A percentile compares a stretch with the other conserved stretches of the same genome.
These are phyloP conservation scores for Pueraria montana DNA, from an alignment of 306 rosid genomes.

Conservation along the genomic window DNA sequence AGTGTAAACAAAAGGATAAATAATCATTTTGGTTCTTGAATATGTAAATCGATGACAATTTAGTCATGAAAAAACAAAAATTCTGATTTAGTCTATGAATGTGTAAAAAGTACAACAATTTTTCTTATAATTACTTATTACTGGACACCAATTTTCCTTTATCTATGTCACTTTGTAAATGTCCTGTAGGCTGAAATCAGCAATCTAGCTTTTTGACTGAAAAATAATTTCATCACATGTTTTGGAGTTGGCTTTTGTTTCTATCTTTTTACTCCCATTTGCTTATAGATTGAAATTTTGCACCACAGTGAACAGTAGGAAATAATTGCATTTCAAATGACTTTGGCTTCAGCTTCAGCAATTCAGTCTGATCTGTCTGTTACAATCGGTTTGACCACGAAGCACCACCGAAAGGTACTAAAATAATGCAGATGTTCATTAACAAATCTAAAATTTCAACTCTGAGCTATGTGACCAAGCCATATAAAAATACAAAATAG, in stretches of 20 bases:
- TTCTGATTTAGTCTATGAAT: too few relatives aligned
- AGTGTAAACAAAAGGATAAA: too few relatives aligned
- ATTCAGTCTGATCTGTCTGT: conserved; percentile 37
- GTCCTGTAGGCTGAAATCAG: conserved; percentile 4
- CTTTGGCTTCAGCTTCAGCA: conserved; percentile 10
- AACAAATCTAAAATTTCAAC: conserved; percentile 9
- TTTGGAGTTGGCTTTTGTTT: background rate
- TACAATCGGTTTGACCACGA: conserved; percentile 41
- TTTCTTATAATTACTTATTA: background rate
- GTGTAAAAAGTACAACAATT: too few relatives aligned
- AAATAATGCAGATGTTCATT: background rate
- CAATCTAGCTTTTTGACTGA: conserved; percentile 29
- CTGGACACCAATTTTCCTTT: background rate
- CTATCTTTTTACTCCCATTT: background rate
- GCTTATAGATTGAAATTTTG: conserved; percentile 23
- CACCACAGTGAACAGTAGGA: conserved; percentile 20
- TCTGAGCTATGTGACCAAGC: background rate
- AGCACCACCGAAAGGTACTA: conserved; percentile 56
- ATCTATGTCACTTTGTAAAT: background rate
- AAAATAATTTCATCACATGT: conserved; percentile 16
- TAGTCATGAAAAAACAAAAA: too few relatives aligned
- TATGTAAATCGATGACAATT: too few relatives aligned
- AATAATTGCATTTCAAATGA: conserved; percentile 37
- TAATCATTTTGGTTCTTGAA: too few relatives aligned
- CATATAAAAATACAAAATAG: conserved; percentile 22